These are phyloP conservation scores for Lachancea lanzarotensis DNA, from an alignment of 805 yeast species.

Conservation along the genomic window DNA sequence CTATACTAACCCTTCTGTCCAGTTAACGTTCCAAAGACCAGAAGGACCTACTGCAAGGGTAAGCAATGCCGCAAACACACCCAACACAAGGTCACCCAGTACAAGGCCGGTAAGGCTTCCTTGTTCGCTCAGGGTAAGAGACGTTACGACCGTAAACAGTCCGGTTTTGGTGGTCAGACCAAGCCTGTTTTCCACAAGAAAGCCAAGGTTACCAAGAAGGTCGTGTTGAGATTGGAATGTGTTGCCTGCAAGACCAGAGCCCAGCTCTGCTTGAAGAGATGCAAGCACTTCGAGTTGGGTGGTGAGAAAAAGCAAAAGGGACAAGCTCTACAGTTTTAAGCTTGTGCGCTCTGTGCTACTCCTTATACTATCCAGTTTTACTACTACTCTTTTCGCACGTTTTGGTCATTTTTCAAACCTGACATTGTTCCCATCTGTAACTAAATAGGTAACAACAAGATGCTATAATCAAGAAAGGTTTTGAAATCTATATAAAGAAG, in stretches of 20 bases:
- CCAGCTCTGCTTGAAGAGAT: conserved; percentile 96
- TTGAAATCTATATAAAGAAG: too few species aligned
- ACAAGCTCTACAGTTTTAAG: conserved; percentile 98
- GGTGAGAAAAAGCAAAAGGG: conserved; percentile 99
- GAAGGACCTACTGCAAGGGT: conserved; percentile 99
- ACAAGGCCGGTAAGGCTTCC: conserved; percentile 99
- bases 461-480: conserved; percentile 3
- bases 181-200: conserved; percentile 99
- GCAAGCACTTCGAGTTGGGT: conserved; percentile 99
- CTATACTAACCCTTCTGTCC: conserved; percentile 16
- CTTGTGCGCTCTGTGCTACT: not conserved
- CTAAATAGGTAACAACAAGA: conserved; percentile 7
- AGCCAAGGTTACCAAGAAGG: conserved; percentile 99
- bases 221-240: conserved; percentile 98
- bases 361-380: not conserved
- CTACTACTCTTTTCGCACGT: conserved; percentile 6
- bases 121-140: conserved; percentile 99
- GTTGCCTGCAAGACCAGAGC: conserved; percentile 97
- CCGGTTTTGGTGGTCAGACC: conserved; percentile 99
- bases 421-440: conserved; percentile 12
- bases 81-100: conserved; percentile 99
- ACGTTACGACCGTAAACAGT: conserved; percentile 99
- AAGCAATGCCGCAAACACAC: conserved; percentile 99
- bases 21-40: conserved; percentile 99
- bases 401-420: conserved; percentile 3